Base-by-base conservation (phyloP, 371 early-diverging fungal genomes). In the Polyrhizophydium stewartii region DNA sequence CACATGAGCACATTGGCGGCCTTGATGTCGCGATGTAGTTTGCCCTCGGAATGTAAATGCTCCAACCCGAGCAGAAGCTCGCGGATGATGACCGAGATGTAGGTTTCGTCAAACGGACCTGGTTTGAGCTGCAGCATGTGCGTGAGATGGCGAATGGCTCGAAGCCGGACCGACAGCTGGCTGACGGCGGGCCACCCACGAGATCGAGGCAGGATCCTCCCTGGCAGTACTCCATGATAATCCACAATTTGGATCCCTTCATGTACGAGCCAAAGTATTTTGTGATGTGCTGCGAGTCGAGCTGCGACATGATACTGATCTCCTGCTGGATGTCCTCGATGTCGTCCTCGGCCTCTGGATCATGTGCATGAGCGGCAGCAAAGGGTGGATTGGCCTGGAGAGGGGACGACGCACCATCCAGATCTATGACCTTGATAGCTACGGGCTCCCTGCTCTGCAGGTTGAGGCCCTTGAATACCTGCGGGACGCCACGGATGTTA, bases 291-390 rank as follows among this genome's bases (percentile, higher is more conserved):
- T 83, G 85, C 12, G 94, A 93, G 67, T 95, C 92, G 56, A 95
- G 77, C 67, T 96, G 96, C n/a, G 94, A 91, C 22, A 98, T 80
- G 58, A 98, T 94, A 55, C 85, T 86, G 71, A 97, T 98, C 69
- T 98, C 98, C 70, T 92, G 92, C 68, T 93, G 94, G 68, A 98
- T 96, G 76, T 97, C 98, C 63, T 96, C 96, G 64, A 97, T 95
- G 67, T 98, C 96, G 67, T 97, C 97, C 70, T 97, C 97, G 30
- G 94, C 92, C 64, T 88, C 79, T 76, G 55, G 25, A 24, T 47
- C n/a, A 17, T n/a, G 51, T 59, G 21, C 21, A 37, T 55, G 22
- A 47, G 2, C 28, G 28, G 24, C 7, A 7, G 12, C 57, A 45
- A 5, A 21, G 37, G 22, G 31, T 27, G 12, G 2, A 25, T n/a